Conservation (phyloP, 2,329 filamentous ascomycete species). For the Verticillium nonalfalfae region DNA sequence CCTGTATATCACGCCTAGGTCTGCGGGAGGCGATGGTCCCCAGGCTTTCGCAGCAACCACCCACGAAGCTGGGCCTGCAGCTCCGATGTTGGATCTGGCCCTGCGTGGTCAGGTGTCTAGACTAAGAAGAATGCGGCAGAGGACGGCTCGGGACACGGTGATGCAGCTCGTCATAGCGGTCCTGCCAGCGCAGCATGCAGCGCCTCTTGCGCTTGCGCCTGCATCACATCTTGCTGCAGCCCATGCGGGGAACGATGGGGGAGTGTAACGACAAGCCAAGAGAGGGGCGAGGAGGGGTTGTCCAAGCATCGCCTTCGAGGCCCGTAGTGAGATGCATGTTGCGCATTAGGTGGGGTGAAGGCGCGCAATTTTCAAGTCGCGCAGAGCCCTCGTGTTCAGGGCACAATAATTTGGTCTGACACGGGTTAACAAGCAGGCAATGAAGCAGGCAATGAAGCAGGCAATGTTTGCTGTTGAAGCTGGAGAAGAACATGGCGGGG, state of each 20-base stretch:
- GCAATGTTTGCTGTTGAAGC: no score
- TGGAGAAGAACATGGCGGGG: no score
- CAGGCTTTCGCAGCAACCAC: not conserved
- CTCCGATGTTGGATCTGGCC: not conserved
- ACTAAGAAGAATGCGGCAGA: not conserved
- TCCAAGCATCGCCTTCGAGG: not conserved
- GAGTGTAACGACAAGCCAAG: constrained; percentile 8
- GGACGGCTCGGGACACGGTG: not conserved
- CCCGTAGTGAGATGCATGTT: not conserved
- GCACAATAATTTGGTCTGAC: not conserved
- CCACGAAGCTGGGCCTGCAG: not conserved
- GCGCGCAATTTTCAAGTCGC: not conserved
- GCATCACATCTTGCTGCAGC: constrained; percentile 10
- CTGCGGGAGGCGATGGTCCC: not conserved
- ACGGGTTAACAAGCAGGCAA: no score
- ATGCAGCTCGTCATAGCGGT: constrained; percentile 6
- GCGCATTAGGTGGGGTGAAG: not conserved
- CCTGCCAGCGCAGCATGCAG: constrained; percentile 14
- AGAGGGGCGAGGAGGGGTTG: not conserved
- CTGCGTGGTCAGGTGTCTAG: not conserved
- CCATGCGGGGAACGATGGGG: constrained; percentile 10
- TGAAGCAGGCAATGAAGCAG: no score
- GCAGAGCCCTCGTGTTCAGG: not conserved
- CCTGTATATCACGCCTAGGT: not conserved
- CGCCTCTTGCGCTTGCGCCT: not conserved